Conservation (phyloP, 2,329 filamentous ascomycete genomes). For the Xylogone sp. region DNA sequence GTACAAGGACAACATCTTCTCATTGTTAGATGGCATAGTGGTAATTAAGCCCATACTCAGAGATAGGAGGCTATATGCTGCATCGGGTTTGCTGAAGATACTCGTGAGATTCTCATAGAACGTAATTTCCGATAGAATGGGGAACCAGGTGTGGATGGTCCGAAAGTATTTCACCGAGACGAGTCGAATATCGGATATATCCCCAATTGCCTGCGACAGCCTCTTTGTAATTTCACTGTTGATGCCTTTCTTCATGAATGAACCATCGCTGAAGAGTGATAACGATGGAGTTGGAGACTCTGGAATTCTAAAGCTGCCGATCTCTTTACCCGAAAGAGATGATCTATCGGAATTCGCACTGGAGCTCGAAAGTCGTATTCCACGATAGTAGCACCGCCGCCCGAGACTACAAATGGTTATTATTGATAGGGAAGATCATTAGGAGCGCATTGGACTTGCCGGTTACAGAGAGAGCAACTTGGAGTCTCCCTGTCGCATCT, state of each 20-base stretch:
- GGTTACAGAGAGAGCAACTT: constrained; percentile 8
- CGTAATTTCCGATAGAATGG: constrained; percentile 9
- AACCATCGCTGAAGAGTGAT: background rate
- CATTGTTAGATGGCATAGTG: constrained; percentile 5
- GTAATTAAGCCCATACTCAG: constrained; percentile 12
- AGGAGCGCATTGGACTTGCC: constrained; percentile 1
- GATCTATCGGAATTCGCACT: background rate
- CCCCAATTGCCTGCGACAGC: constrained; percentile 8
- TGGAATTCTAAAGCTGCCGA: background rate
- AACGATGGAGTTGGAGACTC: background rate
- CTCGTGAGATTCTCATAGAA: constrained; percentile 9
- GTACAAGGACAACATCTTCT: constrained; percentile 7
- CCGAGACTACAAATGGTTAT: constrained; percentile 5
- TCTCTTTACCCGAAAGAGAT: background rate
- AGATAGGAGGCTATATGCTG: constrained; percentile 10
- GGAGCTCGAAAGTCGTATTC: background rate
- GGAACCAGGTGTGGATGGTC: constrained; percentile 15
- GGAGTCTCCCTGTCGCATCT: constrained; percentile 9
- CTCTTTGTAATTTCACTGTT: constrained; percentile 7
- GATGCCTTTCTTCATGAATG: constrained; percentile 2
- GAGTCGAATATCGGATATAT: constrained; percentile 5
- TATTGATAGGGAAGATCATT: background rate
- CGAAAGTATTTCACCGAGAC: constrained; percentile 10
- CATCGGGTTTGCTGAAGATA: constrained; percentile 7
- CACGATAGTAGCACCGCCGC: constrained; percentile 8